A percentile compares a stretch with the other conserved stretches of the same genome.
phyloP scores from a whole-genome alignment of 2,329 filamentous ascomycete species.

The Pseudogymnoascus destructans region DNA sequence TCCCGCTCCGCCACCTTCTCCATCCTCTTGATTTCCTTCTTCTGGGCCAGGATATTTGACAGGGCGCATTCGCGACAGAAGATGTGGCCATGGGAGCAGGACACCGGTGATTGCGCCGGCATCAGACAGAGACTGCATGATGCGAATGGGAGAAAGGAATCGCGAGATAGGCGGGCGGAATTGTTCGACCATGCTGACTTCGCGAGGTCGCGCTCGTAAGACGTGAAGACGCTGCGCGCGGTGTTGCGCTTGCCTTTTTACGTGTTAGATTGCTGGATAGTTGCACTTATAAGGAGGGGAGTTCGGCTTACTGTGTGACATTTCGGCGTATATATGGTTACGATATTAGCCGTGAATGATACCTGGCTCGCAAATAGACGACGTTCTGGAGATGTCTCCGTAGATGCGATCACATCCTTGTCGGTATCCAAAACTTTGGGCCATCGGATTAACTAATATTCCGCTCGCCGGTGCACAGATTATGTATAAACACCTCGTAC shows the following conservation, averaged over 20 bases:
- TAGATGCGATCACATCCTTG: background rate
- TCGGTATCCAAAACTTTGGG: background rate
- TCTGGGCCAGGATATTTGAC: slow-evolving; percentile 78
- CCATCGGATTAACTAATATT: background rate
- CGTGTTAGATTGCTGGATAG: slow-evolving; percentile 9
- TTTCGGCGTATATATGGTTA: slow-evolving; percentile 18
- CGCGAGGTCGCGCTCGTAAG: slow-evolving; percentile 74
- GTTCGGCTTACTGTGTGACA: slow-evolving; percentile 38
- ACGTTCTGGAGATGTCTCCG: background rate
- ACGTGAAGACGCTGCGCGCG: slow-evolving; percentile 83
- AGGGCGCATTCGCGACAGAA: slow-evolving; percentile 95
- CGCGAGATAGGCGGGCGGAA: slow-evolving; percentile 71
- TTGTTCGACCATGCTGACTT: slow-evolving; percentile 71
- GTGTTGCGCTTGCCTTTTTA: slow-evolving; percentile 69
- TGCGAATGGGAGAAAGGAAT: slow-evolving; percentile 85
- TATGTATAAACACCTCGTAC: background rate
- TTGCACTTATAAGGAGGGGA: background rate
- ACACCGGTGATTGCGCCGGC: slow-evolving; percentile 66
- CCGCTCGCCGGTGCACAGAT: background rate
- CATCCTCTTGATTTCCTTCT: slow-evolving; percentile 76
- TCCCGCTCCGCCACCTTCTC: slow-evolving; percentile 53
- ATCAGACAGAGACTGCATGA: slow-evolving; percentile 81
- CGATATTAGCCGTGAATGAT: background rate
- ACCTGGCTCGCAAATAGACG: background rate
- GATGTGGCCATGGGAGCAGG: slow-evolving; percentile 72